Conservation (phyloP, 2,329 filamentous ascomycete genomes). For the Tolypocladium amazonense region DNA sequence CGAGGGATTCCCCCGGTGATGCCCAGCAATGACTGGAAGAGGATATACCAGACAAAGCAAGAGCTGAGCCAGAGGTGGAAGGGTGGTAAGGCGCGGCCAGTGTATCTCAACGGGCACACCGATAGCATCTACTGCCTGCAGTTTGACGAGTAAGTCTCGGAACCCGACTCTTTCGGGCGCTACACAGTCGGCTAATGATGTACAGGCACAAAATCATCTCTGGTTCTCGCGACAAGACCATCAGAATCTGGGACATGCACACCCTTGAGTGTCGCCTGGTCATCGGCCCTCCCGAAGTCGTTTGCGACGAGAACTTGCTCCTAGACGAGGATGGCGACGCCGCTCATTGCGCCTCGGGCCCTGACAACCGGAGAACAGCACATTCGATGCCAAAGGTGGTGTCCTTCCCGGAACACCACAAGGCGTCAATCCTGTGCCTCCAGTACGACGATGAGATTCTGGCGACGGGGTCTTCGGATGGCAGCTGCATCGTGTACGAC, state of each 20-base stretch:
- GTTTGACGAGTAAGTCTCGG: conserved; percentile 72
- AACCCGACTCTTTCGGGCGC: too few relatives aligned
- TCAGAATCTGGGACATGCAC: conserved; percentile 91
- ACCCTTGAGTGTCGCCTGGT: conserved; percentile 77
- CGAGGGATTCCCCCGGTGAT: conserved; percentile 43
- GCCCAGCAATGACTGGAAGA: conserved; percentile 71
- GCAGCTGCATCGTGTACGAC: conserved; percentile 84
- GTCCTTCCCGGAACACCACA: conserved; percentile 61
- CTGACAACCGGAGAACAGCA: conserved; percentile 34
- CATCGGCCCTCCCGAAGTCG: conserved; percentile 66
- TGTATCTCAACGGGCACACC: conserved; percentile 86
- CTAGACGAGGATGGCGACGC: conserved; percentile 39
- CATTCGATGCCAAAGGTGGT: conserved; percentile 42
- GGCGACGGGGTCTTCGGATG: conserved; percentile 90
- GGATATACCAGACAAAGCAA: conserved; percentile 68
- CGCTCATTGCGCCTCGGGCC: conserved; percentile 44
- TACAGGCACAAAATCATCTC: conserved; percentile 85
- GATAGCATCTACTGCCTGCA: conserved; percentile 98
- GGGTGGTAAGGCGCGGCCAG: conserved; percentile 63
- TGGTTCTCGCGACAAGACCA: conserved; percentile 88
- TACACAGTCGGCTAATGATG: conserved; percentile 20
- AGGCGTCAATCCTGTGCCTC: conserved; percentile 86
- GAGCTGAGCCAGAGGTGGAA: conserved; percentile 74
- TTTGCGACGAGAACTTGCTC: conserved; percentile 41
- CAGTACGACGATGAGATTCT: conserved; percentile 91